A percentile compares a stretch with the other conserved stretches of the same genome.
These are phyloP conservation scores for Fusarium haematococcum DNA, from an alignment of 2,329 filamentous ascomycete genomes.

Conservation along the genomic window DNA sequence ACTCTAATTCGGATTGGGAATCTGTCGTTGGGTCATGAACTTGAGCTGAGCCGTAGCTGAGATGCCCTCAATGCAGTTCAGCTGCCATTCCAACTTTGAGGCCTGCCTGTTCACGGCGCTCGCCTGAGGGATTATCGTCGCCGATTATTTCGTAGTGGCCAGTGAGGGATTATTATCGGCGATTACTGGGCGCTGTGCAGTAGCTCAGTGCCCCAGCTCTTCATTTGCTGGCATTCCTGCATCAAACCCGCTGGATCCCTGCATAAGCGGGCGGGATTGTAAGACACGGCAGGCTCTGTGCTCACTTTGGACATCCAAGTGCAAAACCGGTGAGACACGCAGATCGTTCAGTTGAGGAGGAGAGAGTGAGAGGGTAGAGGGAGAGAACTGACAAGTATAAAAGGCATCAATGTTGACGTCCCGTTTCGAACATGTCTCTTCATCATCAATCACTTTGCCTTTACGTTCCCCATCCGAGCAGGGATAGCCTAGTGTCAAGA, in stretches of 20 bases:
- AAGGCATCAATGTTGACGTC: background rate
- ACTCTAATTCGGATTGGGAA: background rate
- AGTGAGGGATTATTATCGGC: background rate
- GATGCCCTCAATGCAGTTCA: background rate
- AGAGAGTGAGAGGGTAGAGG: background rate
- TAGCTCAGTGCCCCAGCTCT: background rate
- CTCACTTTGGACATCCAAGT: slow-evolving; percentile 7
- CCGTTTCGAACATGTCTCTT: accelerated
- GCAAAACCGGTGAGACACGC: slow-evolving; percentile 8
- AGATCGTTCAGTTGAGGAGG: background rate
- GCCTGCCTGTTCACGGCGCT: background rate
- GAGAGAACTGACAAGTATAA: background rate
- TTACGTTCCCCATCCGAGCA: too few species aligned
- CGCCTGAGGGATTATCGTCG: background rate
- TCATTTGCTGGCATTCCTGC: slow-evolving; percentile 3
- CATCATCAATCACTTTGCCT: background rate
- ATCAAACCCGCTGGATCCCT: slow-evolving; percentile 5
- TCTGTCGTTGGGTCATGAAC: background rate
- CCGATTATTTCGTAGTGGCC: background rate
- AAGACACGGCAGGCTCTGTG: slow-evolving; percentile 11
- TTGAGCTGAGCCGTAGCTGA: background rate
- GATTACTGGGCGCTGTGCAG: background rate
- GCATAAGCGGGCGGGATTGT: slow-evolving; percentile 1
- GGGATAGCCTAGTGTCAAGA: slow-evolving; percentile 1
- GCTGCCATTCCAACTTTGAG: background rate